phyloP scores from a whole-genome alignment of 2,329 filamentous ascomycete genomes.

The Xylaria sp. region DNA sequence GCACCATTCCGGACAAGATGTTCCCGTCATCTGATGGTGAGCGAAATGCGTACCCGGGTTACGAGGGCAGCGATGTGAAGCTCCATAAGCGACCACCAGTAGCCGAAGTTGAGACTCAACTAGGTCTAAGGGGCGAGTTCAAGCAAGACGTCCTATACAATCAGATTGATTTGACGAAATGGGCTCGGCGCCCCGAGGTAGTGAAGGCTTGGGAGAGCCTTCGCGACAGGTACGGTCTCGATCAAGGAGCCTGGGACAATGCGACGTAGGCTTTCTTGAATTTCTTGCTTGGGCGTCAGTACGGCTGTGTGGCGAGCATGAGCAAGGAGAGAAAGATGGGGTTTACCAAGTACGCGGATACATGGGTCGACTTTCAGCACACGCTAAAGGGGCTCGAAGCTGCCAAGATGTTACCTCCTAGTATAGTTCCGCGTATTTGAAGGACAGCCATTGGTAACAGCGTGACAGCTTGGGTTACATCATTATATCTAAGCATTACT shows the following conservation, averaged over 20 bases:
- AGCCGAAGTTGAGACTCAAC: slow-evolving; percentile 44
- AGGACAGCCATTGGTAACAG: slow-evolving; percentile 13
- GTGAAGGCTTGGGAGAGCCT: slow-evolving; percentile 53
- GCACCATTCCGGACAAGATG: slow-evolving; percentile 48
- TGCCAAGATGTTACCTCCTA: slow-evolving; percentile 42
- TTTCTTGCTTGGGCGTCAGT: slow-evolving; percentile 56
- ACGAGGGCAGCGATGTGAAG: slow-evolving; percentile 32
- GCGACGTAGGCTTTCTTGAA: slow-evolving; percentile 56
- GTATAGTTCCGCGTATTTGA: slow-evolving; percentile 19
- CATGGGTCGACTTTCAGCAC: slow-evolving; percentile 46
- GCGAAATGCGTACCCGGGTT: slow-evolving; percentile 35
- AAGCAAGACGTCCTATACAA: slow-evolving; percentile 49
- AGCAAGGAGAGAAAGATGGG: slow-evolving; percentile 57
- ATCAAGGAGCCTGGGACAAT: slow-evolving; percentile 52
- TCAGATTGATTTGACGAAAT: slow-evolving; percentile 54
- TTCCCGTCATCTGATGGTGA: slow-evolving; percentile 39
- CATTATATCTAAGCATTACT: slow-evolving; percentile 26
- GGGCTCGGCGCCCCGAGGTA: slow-evolving; percentile 53
- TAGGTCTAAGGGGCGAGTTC: slow-evolving; percentile 45
- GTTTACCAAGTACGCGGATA: slow-evolving; percentile 51
- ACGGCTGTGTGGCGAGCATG: slow-evolving; percentile 54
- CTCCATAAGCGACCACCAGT: slow-evolving; percentile 47
- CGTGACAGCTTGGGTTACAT: too few species aligned
- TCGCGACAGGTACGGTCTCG: slow-evolving; percentile 51
- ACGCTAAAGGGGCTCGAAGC: slow-evolving; percentile 44